Conservation (phyloP, 2,329 filamentous ascomycete species). For the Aureobasidium pullulans region DNA sequence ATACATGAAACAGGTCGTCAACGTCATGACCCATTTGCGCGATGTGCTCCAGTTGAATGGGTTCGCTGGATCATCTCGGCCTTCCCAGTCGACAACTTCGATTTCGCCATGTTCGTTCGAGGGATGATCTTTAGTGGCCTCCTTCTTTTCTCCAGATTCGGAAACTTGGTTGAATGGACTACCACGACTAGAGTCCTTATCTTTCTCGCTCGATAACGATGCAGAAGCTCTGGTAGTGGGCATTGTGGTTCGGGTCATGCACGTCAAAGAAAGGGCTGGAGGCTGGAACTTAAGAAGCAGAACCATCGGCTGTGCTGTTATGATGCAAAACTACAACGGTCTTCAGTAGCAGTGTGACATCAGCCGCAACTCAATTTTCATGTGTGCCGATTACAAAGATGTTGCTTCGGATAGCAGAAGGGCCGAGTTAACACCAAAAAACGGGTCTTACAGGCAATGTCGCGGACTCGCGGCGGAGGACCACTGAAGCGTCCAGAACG, state of each 20-base stretch:
- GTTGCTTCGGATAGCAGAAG: background rate
- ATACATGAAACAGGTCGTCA: constrained; percentile 22
- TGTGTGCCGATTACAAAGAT: background rate
- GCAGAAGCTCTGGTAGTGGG: background rate
- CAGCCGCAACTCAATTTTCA: background rate
- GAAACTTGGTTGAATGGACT: background rate
- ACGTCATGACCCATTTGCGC: constrained; percentile 25
- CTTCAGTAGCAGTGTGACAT: background rate
- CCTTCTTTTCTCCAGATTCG: background rate
- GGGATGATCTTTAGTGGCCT: background rate
- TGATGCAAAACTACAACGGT: background rate
- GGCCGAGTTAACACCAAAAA: background rate
- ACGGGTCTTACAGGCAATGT: background rate
- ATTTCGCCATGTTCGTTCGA: constrained; percentile 4
- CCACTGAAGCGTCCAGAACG: background rate
- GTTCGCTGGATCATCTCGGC: constrained; percentile 20
- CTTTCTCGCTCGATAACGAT: background rate
- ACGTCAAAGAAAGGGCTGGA: background rate
- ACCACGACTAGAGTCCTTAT: background rate
- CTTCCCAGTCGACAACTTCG: constrained; percentile 19
- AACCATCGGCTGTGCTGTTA: background rate
- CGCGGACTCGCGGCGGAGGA: background rate
- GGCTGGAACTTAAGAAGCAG: background rate
- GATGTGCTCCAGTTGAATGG: constrained; percentile 24
- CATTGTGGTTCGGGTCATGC: background rate